A percentile compares a stretch with the other conserved stretches of the same genome.
Evolutionary conservation across 1,284 basidiomycete genomes (phyloP).

Genomic region (Erythrobasidium hasegawianum): DNA sequence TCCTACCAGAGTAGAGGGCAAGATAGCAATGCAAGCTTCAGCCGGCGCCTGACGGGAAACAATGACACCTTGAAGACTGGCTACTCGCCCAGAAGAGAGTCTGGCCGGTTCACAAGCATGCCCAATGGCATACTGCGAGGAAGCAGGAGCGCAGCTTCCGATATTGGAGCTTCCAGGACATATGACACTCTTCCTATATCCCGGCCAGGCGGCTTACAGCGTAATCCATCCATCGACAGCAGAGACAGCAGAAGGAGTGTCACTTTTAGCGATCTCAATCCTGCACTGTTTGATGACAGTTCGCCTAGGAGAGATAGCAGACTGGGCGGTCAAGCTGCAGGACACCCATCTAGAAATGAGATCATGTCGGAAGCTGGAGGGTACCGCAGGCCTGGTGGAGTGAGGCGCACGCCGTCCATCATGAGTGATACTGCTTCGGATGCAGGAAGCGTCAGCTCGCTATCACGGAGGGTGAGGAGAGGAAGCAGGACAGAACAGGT

Average conservation of each 20-base stretch:
- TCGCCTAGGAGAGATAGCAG: slow-evolving; percentile 1
- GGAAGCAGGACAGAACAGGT: slow-evolving; percentile 28
- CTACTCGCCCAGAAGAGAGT: slow-evolving; percentile 3
- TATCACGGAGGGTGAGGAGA: slow-evolving; percentile 15
- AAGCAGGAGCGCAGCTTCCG: slow-evolving; percentile 22
- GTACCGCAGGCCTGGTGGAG: slow-evolving; percentile 12
- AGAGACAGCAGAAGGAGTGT: slow-evolving; percentile 23
- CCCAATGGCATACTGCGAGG: background rate
- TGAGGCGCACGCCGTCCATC: slow-evolving; percentile 20
- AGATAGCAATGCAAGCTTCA: slow-evolving; percentile 7
- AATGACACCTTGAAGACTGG: background rate
- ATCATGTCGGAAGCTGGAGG: slow-evolving; percentile 34
- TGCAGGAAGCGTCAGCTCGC: slow-evolving; percentile 24
- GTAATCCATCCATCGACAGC: slow-evolving; percentile 6
- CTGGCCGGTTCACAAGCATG: slow-evolving; percentile 19
- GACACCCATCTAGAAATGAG: slow-evolving; percentile 4
- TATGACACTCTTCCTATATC: slow-evolving; percentile 1
- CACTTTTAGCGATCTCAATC: slow-evolving; percentile 30
- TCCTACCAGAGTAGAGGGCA: slow-evolving; percentile 25
- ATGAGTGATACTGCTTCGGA: slow-evolving; percentile 23
- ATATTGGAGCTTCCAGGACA: slow-evolving; percentile 16
- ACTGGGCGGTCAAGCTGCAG: background rate
- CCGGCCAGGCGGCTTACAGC: slow-evolving; percentile 2
- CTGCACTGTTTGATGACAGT: slow-evolving; percentile 26
- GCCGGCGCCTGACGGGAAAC: slow-evolving; percentile 2